Evolutionary conservation across 2,329 filamentous ascomycete genomes (phyloP).

Genomic region (Bipolaris bicolor): DNA sequence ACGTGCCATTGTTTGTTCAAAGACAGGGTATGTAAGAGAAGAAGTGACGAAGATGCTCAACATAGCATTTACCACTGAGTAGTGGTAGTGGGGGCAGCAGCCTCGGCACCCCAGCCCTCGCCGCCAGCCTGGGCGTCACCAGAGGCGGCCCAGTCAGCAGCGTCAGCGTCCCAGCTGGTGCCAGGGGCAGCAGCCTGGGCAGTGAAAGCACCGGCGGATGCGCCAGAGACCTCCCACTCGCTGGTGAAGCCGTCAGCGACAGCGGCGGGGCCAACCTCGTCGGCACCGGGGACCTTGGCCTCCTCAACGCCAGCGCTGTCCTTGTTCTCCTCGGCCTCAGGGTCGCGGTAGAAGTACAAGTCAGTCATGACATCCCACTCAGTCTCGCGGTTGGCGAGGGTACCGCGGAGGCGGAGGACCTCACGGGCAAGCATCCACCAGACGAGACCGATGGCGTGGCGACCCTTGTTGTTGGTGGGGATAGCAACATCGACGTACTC

Average conservation of each 20-base stretch:
- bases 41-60: slow-evolving; percentile 21
- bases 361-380: slow-evolving; percentile 99
- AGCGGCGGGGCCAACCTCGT: slow-evolving; percentile 80
- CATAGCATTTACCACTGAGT: slow-evolving; percentile 54
- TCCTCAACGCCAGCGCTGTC: slow-evolving; percentile 82
- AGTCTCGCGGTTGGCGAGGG: slow-evolving; percentile 91
- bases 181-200: slow-evolving; percentile 62
- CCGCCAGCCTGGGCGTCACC: slow-evolving; percentile 53
- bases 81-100: slow-evolving; percentile 42
- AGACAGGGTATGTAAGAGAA: slow-evolving; percentile 45
- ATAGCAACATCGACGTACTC: slow-evolving; percentile 99
- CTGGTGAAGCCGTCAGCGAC: slow-evolving; percentile 79
- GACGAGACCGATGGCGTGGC: slow-evolving; percentile 96
- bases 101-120: slow-evolving; percentile 59
- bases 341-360: slow-evolving; percentile 99
- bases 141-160: slow-evolving; percentile 72
- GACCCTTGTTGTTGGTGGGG: slow-evolving; percentile 99
- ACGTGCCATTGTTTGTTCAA: slow-evolving; percentile 32
- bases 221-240: slow-evolving; percentile 84
- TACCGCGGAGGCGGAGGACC: slow-evolving; percentile 97
- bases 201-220: slow-evolving; percentile 68
- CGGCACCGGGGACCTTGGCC: slow-evolving; percentile 79
- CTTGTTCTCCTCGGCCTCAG: slow-evolving; percentile 99
- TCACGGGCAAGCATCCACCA: slow-evolving; percentile 99
- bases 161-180: slow-evolving; percentile 69